Percentiles rank a stretch among this genome's conserved stretches.
Conservation (phyloP, 768 basidiomycete genomes). For the Cystofilobasidium capitatum region DNA sequence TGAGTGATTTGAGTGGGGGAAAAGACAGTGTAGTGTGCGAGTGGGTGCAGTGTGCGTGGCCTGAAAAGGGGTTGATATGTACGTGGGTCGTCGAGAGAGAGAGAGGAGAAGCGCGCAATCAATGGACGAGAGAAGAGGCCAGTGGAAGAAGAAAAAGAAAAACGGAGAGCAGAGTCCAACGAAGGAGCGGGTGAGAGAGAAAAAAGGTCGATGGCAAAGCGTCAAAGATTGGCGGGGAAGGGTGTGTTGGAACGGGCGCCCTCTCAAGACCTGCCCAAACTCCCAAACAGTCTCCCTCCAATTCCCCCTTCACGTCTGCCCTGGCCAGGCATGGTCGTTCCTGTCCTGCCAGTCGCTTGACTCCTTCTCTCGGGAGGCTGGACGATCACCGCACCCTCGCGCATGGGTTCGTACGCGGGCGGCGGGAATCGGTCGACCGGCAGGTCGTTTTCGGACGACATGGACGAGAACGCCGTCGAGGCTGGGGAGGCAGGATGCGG, state of each 20-base stretch:
- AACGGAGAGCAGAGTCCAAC: neutral
- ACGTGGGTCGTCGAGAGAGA: neutral
- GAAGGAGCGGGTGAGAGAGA: neutral
- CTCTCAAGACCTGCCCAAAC: too few relatives aligned
- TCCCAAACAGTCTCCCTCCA: too few relatives aligned
- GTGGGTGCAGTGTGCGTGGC: neutral
- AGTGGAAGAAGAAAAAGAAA: neutral
- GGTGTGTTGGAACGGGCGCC: too few relatives aligned
- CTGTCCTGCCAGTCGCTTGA: neutral
- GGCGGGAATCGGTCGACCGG: neutral
- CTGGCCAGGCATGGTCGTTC: too few relatives aligned
- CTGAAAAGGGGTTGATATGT: neutral
- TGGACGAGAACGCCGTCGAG: neutral
- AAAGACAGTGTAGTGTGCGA: neutral
- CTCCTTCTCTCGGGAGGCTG: neutral
- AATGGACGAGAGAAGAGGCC: neutral
- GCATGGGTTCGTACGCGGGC: constrained; percentile 3
- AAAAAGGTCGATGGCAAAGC: too few relatives aligned
- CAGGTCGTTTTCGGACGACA: constrained; percentile 3
- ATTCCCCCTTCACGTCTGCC: too few relatives aligned
- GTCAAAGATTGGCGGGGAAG: too few relatives aligned
- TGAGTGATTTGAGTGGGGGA: too few relatives aligned
- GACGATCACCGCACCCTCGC: neutral
- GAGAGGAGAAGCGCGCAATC: neutral
- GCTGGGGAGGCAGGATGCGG: neutral